Evolutionary conservation across 2,329 filamentous ascomycete genomes (phyloP), one percentile per base, ranked within the genome.

Genomic region (Orbilia quercus): DNA sequence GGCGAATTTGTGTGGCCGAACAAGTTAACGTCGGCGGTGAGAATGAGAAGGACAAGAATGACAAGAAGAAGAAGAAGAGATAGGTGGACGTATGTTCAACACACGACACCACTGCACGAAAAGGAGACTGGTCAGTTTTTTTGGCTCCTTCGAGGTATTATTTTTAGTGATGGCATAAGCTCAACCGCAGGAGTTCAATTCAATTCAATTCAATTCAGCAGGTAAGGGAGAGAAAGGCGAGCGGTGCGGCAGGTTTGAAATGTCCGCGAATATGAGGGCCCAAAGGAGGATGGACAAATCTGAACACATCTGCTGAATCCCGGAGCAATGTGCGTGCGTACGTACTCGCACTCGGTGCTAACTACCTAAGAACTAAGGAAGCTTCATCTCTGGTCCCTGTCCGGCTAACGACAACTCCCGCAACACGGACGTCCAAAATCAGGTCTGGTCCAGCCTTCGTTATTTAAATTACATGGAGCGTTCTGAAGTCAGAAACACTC

Each of bases 291-390:
- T 16, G 23, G 28, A 44, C 45, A 53, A 57, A 58, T 59, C 55
- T 59, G 63, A 67, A 58, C 63, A 67, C 63, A 67, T 67, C 44
- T 40, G 36, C 53, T 67, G 53, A 34, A 50, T 23, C n/a, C n/a
- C n/a, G n/a, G 45, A 50, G 28, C 28, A n/a, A n/a, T n/a, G n/a
- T n/a, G n/a, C n/a, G n/a, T n/a, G n/a, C n/a, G n/a, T n/a, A n/a
- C n/a, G n/a, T n/a, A n/a, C n/a, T n/a, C n/a, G n/a, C n/a, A n/a
- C n/a, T n/a, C n/a, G n/a, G n/a, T n/a, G n/a, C n/a, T n/a, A n/a
- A n/a, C n/a, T n/a, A n/a, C n/a, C n/a, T n/a, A n/a, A n/a, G n/a
- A n/a, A n/a, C n/a, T n/a, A n/a, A n/a, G n/a, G n/a, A n/a, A n/a
- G n/a, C n/a, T n/a, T n/a, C n/a, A n/a, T n/a, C n/a, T n/a, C n/a